Conservation (phyloP, 257 asterid species). For the Solanum habrochaites region DNA sequence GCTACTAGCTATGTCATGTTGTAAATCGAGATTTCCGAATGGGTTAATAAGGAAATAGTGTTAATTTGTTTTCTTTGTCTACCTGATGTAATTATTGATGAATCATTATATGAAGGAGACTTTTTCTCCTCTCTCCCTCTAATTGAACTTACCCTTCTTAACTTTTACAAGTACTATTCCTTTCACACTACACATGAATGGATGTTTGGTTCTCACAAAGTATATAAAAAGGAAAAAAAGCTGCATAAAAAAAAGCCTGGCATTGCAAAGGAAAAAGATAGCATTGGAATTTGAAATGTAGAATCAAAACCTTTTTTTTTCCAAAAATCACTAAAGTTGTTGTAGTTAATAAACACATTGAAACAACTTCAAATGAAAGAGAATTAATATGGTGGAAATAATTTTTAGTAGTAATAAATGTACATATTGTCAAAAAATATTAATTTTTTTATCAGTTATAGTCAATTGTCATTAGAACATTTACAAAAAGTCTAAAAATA, state of each 20-base stretch:
- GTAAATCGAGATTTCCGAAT: too few relatives aligned
- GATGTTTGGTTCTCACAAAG: conserved; percentile 40
- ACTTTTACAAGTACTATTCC: neutral
- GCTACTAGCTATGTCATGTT: neutral
- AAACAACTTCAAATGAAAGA: neutral
- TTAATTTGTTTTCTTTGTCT: conserved; percentile 20
- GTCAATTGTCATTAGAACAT: too few relatives aligned
- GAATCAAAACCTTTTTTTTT: neutral
- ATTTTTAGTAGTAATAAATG: too few relatives aligned
- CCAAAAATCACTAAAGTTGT: neutral
- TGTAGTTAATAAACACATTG: neutral
- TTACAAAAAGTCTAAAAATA: too few relatives aligned
- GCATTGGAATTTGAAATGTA: conserved; percentile 54
- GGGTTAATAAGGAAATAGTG: neutral
- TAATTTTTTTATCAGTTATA: too few relatives aligned
- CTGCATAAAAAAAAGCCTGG: conserved; percentile 8
- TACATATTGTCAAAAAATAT: too few relatives aligned
- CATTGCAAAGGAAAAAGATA: conserved; percentile 11
- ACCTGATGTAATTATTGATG: neutral
- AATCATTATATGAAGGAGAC: neutral
- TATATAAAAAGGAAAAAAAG: conserved; percentile 12
- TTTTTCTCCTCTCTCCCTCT: conserved; percentile 13
- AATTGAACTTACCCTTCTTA: neutral
- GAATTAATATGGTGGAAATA: too few relatives aligned
- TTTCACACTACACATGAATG: conserved; percentile 10